Base-by-base conservation (phyloP, 1,284 basidiomycete genomes). In the Cryptococcus sp. region DNA sequence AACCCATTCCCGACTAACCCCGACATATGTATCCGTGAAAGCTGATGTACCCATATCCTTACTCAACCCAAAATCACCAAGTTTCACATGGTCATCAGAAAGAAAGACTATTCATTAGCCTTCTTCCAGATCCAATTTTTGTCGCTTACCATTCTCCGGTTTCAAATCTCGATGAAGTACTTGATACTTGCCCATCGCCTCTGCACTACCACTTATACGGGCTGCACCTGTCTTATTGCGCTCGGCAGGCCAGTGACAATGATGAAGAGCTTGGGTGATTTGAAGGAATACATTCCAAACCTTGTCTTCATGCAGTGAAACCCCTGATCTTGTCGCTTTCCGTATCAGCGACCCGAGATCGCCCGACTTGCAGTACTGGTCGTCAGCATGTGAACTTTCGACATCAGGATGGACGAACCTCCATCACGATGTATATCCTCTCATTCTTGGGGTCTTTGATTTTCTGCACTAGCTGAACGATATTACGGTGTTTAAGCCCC, bases 281-380 rank as follows among this genome's bases (percentile, higher is more conserved):
- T 98, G 94, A 73, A 91, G 84, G 62, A 98, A 89, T 70, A 94
- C 96, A 62, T 84, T 84, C 94, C 94, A 98, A 45, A 98, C 83
- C 7, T 86, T 87, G 56, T 96, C 92, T 77, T 98, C 93, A 1
- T 89, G 82, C 43, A 98, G 82, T 0, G 83, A 80, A 50, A 84
- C 79, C 56, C 80, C 82, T 50, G 54, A 57, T 13, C 69, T 58
- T 56, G 72, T 64, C 39, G 73, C 71, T 61, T 71, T 84, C 77
- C 74, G 83, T 73, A 97, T 93, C 63, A 94, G 76, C 25, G 82
- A 78, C 1, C 89, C 88, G 46, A 98, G 81, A 77, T 97, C 93
- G 9, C 94, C 93, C 22, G 91, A 91, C 7, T 90, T 89, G 70
- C 93, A 97, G 70, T 88, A 96, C 78, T 79, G 62, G 50, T 55